phyloP scores from a whole-genome alignment of 1,139 yeast species.

The Groenewaldozyma sp. region DNA sequence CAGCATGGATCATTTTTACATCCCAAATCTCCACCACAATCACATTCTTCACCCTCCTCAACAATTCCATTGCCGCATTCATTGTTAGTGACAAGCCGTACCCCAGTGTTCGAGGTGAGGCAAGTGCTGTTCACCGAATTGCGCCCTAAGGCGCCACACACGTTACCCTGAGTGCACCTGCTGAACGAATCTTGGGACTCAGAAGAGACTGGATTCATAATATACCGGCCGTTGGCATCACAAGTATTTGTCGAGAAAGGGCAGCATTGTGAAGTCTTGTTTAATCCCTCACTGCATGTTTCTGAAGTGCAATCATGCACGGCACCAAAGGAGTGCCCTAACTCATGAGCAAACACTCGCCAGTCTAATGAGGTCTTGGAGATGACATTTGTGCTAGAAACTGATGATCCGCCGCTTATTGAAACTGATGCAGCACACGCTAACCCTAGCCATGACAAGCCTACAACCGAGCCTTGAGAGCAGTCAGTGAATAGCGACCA shows the following conservation, averaged over 20 bases:
- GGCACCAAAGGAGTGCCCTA: slow-evolving; percentile 37
- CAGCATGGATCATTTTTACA: slow-evolving; percentile 30
- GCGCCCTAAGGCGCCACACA: slow-evolving; percentile 28
- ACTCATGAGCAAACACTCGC: slow-evolving; percentile 34
- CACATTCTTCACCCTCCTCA: slow-evolving; percentile 35
- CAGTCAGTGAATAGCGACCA: slow-evolving; percentile 34
- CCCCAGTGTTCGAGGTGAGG: slow-evolving; percentile 28
- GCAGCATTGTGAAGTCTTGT: slow-evolving; percentile 29
- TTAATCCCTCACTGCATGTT: slow-evolving; percentile 27
- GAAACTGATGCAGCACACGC: slow-evolving; percentile 24
- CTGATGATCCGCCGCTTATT: slow-evolving; percentile 18
- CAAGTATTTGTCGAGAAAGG: slow-evolving; percentile 27
- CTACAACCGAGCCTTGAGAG: slow-evolving; percentile 29
- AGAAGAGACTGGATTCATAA: slow-evolving; percentile 33
- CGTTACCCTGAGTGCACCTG: slow-evolving; percentile 31
- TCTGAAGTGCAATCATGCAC: slow-evolving; percentile 33
- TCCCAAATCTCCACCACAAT: slow-evolving; percentile 33
- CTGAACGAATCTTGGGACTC: slow-evolving; percentile 27
- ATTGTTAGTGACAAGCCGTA: slow-evolving; percentile 26
- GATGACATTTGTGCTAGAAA: slow-evolving; percentile 31
- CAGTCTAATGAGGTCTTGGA: slow-evolving; percentile 29
- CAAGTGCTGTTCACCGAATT: slow-evolving; percentile 29
- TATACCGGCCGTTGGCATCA: slow-evolving; percentile 27
- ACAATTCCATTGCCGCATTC: slow-evolving; percentile 35
- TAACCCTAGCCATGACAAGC: slow-evolving; percentile 34